A percentile compares a stretch with the other conserved stretches of the same genome.
phyloP scores from a whole-genome alignment of 2,329 filamentous ascomycete species.

The Claviceps pusilla region DNA sequence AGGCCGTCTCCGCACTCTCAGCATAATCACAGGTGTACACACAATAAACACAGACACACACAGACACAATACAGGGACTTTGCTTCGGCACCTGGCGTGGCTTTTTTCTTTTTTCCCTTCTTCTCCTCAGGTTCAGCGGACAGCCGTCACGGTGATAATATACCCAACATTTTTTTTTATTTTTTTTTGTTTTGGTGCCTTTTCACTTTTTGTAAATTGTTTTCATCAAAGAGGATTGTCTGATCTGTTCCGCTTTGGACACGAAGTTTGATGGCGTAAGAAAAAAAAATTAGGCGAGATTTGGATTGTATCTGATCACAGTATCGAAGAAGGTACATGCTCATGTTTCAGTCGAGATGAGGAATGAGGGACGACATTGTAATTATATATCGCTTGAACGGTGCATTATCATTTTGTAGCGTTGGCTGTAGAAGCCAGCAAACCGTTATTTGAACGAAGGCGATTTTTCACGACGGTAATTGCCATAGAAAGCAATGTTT shows the following conservation, averaged over 20 bases:
- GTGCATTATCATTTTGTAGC: constrained; percentile 2
- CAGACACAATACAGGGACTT: constrained; percentile 10
- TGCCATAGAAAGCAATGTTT: neutral
- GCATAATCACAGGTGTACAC: constrained; percentile 22
- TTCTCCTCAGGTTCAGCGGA: constrained; percentile 3
- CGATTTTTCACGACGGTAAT: constrained; percentile 4
- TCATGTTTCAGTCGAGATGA: constrained; percentile 4
- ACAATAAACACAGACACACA: constrained; percentile 7
- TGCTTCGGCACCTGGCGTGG: constrained; percentile 16
- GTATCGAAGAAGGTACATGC: constrained; percentile 4
- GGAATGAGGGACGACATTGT: constrained; percentile 3
- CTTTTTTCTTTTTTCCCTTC: constrained; percentile 6
- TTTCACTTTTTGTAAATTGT: constrained; percentile 6
- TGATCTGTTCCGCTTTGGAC: constrained; percentile 4
- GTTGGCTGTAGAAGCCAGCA: neutral
- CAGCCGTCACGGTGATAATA: constrained; percentile 12
- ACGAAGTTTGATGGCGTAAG: constrained; percentile 6
- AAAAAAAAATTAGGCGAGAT: constrained; percentile 5
- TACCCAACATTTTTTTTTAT: constrained; percentile 14
- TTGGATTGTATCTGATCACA: constrained; percentile 5
- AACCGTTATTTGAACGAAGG: neutral
- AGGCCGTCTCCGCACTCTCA: constrained; percentile 48
- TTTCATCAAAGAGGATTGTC: constrained; percentile 6
- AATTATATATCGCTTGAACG: constrained; percentile 8
- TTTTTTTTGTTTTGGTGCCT: neutral